Base-by-base conservation (phyloP, 768 basidiomycete genomes). In the Tubosaeta brunneosetosa region DNA sequence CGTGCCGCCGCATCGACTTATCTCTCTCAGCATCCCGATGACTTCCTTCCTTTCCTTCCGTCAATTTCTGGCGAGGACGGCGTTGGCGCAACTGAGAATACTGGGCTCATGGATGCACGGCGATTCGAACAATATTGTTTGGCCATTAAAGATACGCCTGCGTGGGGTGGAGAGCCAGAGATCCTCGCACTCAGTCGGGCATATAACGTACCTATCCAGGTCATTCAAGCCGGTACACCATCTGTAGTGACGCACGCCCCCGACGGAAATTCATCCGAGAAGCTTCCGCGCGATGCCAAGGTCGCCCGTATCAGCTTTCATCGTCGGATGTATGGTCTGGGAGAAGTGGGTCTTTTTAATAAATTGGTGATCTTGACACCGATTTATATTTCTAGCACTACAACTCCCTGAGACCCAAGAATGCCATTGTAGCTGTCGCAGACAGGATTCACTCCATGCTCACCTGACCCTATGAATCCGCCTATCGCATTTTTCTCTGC, bases 161-260 rank as follows among this genome's bases (percentile, higher is more conserved):
- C 84, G 29, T 98, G 97, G 97, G 97, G 97, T 45, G 95, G 97
- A 33, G 94, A 98, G 72, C 94, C 93, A 7, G 97, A 98, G 77
- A 93, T 99, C 31, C 77, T 88, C 60, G 97, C 97, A 3, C 74
- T 98, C 14, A 86, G 87, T 64, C 77, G 86, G 47, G 82, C 84
- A 29, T 97, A 81, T 67, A 79, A 84, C 50, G 73, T 94, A 36
- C 87, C 94, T 0, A 94, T 99, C 45, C 86, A 95, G 66, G 88
- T 99, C 49, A 77, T 98, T 12, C 97, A 98, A 67, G 83, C 82
- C 1, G 86, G 85, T 1, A 77, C 76, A 26, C 94, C 94, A 2
- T 77, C 84, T 1, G 76, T 97, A 13, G 93, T 97, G n/a, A 79
- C 84, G 5, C 94, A 97, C 62, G 74, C 84, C 42, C 88, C 90